phyloP scores from a whole-genome alignment of 139 green algal genomes.

The Chlamydomonas sphaeroides region DNA sequence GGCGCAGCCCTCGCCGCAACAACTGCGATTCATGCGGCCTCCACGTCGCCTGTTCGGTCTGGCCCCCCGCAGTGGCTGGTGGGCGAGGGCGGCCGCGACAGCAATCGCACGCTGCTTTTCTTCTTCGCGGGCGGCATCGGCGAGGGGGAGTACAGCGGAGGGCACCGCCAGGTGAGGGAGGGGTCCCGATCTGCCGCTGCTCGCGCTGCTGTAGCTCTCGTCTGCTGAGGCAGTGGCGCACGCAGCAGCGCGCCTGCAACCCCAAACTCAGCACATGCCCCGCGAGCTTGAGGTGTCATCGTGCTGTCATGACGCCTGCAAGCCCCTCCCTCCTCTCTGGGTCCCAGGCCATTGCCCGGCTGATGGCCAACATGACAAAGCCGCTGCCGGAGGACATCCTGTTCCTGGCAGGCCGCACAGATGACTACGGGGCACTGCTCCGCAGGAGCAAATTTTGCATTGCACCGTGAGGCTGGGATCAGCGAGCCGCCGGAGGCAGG shows the following conservation, averaged over 20 bases:
- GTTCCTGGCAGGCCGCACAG: background rate
- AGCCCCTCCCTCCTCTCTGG: no score
- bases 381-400: background rate
- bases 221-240: no score
- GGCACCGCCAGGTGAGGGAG: constrained; percentile 31
- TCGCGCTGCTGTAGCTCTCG: no score
- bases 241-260: no score
- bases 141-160: constrained; percentile 40
- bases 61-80: constrained; percentile 21
- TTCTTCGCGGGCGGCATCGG: constrained; percentile 48
- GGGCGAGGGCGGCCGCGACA: constrained; percentile 10
- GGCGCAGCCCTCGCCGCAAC: no score
- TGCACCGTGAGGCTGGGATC: background rate
- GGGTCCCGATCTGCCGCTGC: no score
- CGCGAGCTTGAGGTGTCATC: no score
- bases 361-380: background rate
- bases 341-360: background rate
- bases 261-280: no score
- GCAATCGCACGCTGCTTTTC: constrained; percentile 40
- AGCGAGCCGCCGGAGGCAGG: no score
- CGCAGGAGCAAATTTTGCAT: background rate
- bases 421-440: background rate
- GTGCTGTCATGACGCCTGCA: no score
- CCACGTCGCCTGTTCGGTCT: no score
- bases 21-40: no score